Base-by-base conservation (phyloP, 768 basidiomycete genomes). In the Lactarius psammicola region DNA sequence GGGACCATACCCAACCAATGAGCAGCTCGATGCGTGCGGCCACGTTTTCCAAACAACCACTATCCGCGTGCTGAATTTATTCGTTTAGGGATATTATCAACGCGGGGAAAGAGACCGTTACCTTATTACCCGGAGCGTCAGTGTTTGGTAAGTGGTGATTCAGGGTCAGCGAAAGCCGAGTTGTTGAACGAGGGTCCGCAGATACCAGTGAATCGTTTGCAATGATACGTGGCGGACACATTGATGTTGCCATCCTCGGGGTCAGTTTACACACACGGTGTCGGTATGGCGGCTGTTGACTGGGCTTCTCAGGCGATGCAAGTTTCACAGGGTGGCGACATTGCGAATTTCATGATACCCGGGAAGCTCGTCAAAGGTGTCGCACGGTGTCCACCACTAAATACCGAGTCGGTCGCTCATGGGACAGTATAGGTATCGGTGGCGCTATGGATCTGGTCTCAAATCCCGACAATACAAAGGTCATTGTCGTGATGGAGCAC, bases 301-400 rank as follows among this genome's bases (percentile, higher is more conserved):
- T 26, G 30, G 36, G 20, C 31, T 36, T 30, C 2, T 18, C n/a
- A 94, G 92, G 94, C 94, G 11, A 93, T 98, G 92, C 88, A 98
- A 82, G 95, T 98, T 57, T 94, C 94, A 2, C 87, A 91, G 69
- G 86, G 85, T 1, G 95, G 93, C 46, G 95, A 98, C 75, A 90
- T 98, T 68, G 95, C 95, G 63, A 98, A 98, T 80, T 98, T 94
- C 75, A 98, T 97, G 95, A 95, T 97, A 72, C 95, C 95, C 2
- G 93, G 94, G 17, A 96, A 97, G 79, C 83, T 94, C 75, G 83
- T 94, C 38, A 93, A 91, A 81, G 89, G 89, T 84, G 69, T 11
- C 31, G 49, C 4, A 11, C 44, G 46, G 33, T 40, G 7, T 9
- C 49, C 26, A 51, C 26, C 6, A 44, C 34, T 28, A 56, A 31